Evolutionary conservation across 768 basidiomycete species (phyloP).

Genomic region (Mycena belliarum): DNA sequence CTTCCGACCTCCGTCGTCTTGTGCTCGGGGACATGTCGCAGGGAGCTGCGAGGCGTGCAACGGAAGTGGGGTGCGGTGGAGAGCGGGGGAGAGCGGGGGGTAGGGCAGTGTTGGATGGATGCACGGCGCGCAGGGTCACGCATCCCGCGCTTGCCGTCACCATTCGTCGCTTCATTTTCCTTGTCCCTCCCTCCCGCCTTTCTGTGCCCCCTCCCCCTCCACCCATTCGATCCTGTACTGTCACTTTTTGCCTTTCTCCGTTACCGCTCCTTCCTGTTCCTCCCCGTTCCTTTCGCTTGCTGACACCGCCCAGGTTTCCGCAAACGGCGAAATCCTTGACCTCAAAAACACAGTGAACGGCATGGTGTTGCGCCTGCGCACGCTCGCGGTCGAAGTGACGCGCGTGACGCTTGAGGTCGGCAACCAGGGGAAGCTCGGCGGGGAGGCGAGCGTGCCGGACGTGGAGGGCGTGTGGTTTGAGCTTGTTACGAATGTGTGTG

Average conservation of each 20-base stretch:
- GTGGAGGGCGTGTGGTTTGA: constrained; percentile 81
- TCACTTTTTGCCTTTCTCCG: neutral
- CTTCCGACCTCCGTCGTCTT: too few species aligned
- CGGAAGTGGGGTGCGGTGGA: too few species aligned
- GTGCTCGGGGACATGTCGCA: too few species aligned
- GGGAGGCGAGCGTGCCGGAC: constrained; percentile 66
- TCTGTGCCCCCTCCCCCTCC: too few species aligned
- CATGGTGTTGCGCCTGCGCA: constrained; percentile 86
- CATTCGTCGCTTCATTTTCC: too few species aligned
- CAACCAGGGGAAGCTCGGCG: constrained; percentile 23
- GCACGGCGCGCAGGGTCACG: too few species aligned
- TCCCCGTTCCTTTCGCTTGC: constrained; percentile 58
- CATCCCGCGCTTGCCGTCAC: too few species aligned
- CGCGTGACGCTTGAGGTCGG: constrained; percentile 80
- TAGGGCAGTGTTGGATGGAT: too few species aligned
- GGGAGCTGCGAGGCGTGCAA: too few species aligned
- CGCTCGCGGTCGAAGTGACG: constrained; percentile 79
- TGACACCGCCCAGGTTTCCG: constrained; percentile 84
- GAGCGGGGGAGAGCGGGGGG: too few species aligned
- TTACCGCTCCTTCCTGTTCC: constrained; percentile 20
- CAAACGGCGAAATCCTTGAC: constrained; percentile 89
- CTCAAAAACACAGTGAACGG: constrained; percentile 92
- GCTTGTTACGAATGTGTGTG: constrained; percentile 63
- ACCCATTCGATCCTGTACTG: neutral
- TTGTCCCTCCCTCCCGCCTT: too few species aligned